Base-by-base conservation (phyloP, 2,329 filamentous ascomycete species). In the Nemania sp. region DNA sequence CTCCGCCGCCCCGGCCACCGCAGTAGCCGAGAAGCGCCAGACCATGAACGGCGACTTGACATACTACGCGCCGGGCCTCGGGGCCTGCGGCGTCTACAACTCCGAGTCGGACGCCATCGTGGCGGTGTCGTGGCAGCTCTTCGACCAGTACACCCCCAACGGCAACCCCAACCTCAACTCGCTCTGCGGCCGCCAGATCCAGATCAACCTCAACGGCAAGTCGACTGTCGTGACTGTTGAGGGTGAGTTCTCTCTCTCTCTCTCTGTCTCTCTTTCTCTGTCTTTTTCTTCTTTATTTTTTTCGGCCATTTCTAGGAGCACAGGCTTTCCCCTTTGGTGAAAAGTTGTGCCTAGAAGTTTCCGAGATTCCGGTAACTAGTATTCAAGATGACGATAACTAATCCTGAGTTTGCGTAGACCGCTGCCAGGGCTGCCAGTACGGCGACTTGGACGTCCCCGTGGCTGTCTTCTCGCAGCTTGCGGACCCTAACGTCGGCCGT, bases 1-100 rank as follows among this genome's bases (percentile, higher is more conserved):
- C 0, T 84, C 75, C 6, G 85, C 73, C 45, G 84, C 82, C 0
- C 84, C 82, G 80, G 84, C 82, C 0, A 83, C 82, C 0, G 76
- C 72, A 8, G 15, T 52, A 77, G 83, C 82, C 32, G 32, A 35
- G 6, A 35, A 43, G 18, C 53, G 22, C 54, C 22, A 47, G 35
- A 29, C 29, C 53, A 52, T 47, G 52, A 67, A 18, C 54, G 70
- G 70, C 49, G 68, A 72, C 56, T 65, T 72, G 49, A 70, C 70
- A 1, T 70, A 62, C 66, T 70, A 70, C 66, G 7, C 70, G 5
- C 66, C 68, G 1, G 68, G 70, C 2, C 68, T 72, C 32, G 70
- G 70, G 6, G 70, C 70, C 56, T 72, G 70, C 58, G 70, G 70
- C 43, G 61, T 70, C 26, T 49, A 27, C 51, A 72, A 53, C 68